Evolutionary conservation across 2,329 filamentous ascomycete genomes (phyloP).

Genomic region (Coleophoma crateriformis): DNA sequence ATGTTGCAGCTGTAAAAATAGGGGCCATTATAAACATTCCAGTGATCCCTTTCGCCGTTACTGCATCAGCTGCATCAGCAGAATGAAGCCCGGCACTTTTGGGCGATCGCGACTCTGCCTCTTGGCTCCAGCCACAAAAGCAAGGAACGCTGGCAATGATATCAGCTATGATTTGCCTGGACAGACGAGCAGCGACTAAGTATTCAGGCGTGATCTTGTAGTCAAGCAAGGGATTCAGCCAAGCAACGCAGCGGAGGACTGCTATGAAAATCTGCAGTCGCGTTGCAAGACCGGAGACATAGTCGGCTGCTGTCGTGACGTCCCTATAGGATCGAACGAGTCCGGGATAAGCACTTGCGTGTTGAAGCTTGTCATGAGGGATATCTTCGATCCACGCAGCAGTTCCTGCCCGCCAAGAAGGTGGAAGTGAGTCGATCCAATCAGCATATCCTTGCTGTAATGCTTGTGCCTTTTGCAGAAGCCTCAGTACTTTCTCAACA

Average conservation of each 20-base stretch:
- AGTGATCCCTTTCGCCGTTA: constrained; percentile 42
- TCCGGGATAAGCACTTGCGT: constrained; percentile 50
- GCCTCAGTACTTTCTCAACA: constrained; percentile 40
- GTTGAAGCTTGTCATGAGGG: constrained; percentile 40
- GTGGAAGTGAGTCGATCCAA: constrained; percentile 44
- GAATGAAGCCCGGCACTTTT: constrained; percentile 36
- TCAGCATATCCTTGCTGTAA: constrained; percentile 42
- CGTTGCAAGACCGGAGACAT: constrained; percentile 46
- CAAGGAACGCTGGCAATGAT: constrained; percentile 55
- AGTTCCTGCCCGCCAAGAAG: constrained; percentile 41
- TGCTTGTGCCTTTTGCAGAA: constrained; percentile 42
- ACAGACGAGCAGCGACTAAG: constrained; percentile 43
- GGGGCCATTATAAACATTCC: constrained; percentile 56
- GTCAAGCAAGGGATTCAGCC: constrained; percentile 50
- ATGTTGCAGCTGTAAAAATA: constrained; percentile 41
- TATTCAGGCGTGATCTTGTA: constrained; percentile 56
- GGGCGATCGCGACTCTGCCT: constrained; percentile 29
- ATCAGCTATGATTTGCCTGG: constrained; percentile 46
- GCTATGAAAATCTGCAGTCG: constrained; percentile 48
- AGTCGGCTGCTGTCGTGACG: constrained; percentile 48
- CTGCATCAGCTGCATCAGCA: constrained; percentile 43
- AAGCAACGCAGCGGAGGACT: constrained; percentile 50
- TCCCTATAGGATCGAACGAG: constrained; percentile 51
- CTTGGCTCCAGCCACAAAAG: constrained; percentile 51
- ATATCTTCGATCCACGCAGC: constrained; percentile 49